Conservation (phyloP, 2,329 filamentous ascomycete species). For the Phaeophleospora eucalypticola region DNA sequence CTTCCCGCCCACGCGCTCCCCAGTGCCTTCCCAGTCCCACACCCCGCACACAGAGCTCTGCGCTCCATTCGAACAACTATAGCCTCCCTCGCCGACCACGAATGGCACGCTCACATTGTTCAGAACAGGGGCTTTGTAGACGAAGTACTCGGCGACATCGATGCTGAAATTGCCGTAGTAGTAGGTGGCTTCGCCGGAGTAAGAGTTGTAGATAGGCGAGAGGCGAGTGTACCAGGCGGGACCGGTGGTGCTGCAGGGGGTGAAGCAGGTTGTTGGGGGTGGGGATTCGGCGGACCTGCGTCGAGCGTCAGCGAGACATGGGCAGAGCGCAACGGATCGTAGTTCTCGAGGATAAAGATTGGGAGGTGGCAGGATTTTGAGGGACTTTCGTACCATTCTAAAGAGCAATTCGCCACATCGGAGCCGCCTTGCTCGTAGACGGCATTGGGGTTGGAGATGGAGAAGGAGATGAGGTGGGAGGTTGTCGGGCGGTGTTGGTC, state of each 20-base stretch:
- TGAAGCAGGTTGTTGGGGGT: conserved; percentile 5
- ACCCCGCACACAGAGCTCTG: background rate
- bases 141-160: conserved; percentile 11
- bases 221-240: conserved; percentile 6
- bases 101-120: conserved; percentile 8
- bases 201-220: conserved; percentile 1
- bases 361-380: background rate
- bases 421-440: conserved; percentile 21
- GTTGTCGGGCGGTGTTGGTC: conserved; percentile 12
- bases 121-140: conserved; percentile 5
- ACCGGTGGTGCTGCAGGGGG: conserved; percentile 4
- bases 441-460: conserved; percentile 20
- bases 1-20: too few relatives aligned
- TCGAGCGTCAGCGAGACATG: too few relatives aligned
- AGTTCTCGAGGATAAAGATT: too few relatives aligned
- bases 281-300: too few relatives aligned
- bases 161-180: conserved; percentile 5
- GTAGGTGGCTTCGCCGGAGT: background rate
- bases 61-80: background rate
- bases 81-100: background rate
- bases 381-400: conserved; percentile 11
- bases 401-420: conserved; percentile 7
- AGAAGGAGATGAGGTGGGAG: conserved; percentile 18
- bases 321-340: too few relatives aligned
- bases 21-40: too few relatives aligned